A percentile compares a stretch with the other conserved stretches of the same genome.
phyloP scores from a whole-genome alignment of 2,329 filamentous ascomycete genomes.

The Fusarium austroafricanum region DNA sequence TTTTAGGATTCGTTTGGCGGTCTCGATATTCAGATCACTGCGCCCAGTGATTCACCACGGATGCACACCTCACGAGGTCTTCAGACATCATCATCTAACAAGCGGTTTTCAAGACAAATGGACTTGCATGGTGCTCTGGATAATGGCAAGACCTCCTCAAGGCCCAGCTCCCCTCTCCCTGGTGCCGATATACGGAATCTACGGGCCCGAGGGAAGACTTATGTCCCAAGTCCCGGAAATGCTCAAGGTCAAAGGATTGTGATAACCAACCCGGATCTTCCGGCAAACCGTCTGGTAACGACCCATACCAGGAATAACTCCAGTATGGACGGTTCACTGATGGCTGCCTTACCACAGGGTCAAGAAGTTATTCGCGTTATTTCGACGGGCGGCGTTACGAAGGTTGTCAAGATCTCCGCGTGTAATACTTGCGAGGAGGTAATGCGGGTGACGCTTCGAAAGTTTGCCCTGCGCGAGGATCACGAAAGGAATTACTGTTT shows the following conservation, averaged over 20 bases:
- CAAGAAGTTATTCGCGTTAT: slow-evolving; percentile 94
- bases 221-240: slow-evolving; percentile 34
- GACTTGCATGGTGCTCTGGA: slow-evolving; percentile 60
- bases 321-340: slow-evolving; percentile 86
- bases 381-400: slow-evolving; percentile 89
- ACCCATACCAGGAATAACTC: slow-evolving; percentile 83
- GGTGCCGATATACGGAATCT: slow-evolving; percentile 64
- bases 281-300: slow-evolving; percentile 70
- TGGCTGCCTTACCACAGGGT: slow-evolving; percentile 85
- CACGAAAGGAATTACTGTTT: slow-evolving; percentile 97
- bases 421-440: slow-evolving; percentile 94
- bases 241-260: slow-evolving; percentile 35
- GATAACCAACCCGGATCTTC: slow-evolving; percentile 69
- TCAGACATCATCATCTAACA: slow-evolving; percentile 57
- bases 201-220: slow-evolving; percentile 64
- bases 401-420: slow-evolving; percentile 91
- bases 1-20: slow-evolving; percentile 83
- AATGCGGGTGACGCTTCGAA: slow-evolving; percentile 87
- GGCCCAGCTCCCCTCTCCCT: slow-evolving; percentile 75
- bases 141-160: slow-evolving; percentile 67
- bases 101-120: slow-evolving; percentile 73
- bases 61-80: slow-evolving; percentile 67
- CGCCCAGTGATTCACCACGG: slow-evolving; percentile 60
- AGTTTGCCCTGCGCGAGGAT: slow-evolving; percentile 88
- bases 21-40: slow-evolving; percentile 72